Evolutionary conservation across 2,329 filamentous ascomycete genomes (phyloP), one percentile per base, ranked within the genome.

Genomic region (Cladosporium sp.): DNA sequence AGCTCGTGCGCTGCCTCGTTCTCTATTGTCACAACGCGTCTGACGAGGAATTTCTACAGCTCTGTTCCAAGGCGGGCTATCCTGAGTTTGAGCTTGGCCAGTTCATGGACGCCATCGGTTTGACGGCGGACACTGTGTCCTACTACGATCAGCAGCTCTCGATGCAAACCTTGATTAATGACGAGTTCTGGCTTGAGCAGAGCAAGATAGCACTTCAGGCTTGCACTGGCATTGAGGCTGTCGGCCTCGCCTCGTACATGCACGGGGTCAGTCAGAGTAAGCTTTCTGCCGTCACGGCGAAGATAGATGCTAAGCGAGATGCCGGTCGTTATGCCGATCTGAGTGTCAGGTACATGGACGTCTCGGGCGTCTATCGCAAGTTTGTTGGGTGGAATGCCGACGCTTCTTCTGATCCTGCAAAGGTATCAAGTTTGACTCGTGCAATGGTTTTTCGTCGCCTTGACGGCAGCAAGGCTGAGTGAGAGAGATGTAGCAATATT

Each of bases 1-100:
- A 52, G 5, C 53, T 59, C 11, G 60, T 66, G 46, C 38, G 55
- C 8, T 48, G 59, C 14, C 7, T 57, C n/a, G 50, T 55, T 2
- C 10, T 19, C 4, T 55, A 41, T 49, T 43, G 55, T 28, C 45
- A 53, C 41, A 14, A 8, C 1, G 46, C 31, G n/a, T 9, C 14
- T 7, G 44, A 49, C 18, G 28, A 33, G 3, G 44, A 46, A 1
- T 45, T 55, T 28, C 18, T 57, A 22, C 42, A 52, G 14, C n/a
- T 52, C 10, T 46, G 32, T 13, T 9, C 42, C 8, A 13, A 28
- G 9, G 35, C 32, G 3, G 19, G 16, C 2, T 22, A 50, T n/a
- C 48, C 48, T 3, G 18, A 16, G 13, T 50, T 43, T 19, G 3
- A n/a, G 8, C 40, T 50, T 8, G 13, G 10, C 4, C 31, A 35